Evolutionary conservation across 768 basidiomycete species (phyloP), one percentile per base, ranked within the genome.

Genomic region (Pleurotus platypus): DNA sequence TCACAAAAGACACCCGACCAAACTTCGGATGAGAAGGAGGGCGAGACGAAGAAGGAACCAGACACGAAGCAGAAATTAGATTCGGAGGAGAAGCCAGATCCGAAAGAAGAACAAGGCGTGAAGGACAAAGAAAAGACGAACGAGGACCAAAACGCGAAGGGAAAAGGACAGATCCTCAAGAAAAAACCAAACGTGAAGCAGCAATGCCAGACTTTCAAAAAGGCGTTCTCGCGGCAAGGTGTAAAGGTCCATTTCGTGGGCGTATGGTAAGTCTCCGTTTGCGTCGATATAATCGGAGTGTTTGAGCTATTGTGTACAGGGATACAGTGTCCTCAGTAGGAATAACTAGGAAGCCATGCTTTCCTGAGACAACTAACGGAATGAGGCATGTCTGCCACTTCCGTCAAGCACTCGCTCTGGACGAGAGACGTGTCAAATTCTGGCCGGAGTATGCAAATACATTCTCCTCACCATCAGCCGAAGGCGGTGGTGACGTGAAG

Each of bases 251-350:
- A 79, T 62, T 80, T 80, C 48, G 65, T 79, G 4, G 78, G 78
- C 2, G 73, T 68, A 18, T 79, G 78, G 78, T 78, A 53, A 15
- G 63, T 27, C 3, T 27, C 26, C 6, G 26, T 27, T 27, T 6
- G 26, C 3, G 26, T 27, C 26, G 26, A 27, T 27, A 6, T 3
- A 27, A 2, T 27, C 26, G 6, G 26, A 27, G 3, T 6, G 26
- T 27, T 27, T 2, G 6, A 27, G 2, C 2, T 27, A 2, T 27
- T 27, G 26, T 27, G 26, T 3, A 27, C 46, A 79, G 78, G 78
- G 78, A 79, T 27, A 77, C 77, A 1, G 78, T 79, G 4, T 79
- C 78, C 2, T 76, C 78, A 0, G 69, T 80, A 39, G 75, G 78
- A 3, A 9, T 77, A 2, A 35, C 68, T 2, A 62, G 76, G 46